phyloP scores from a whole-genome alignment of 2,329 filamentous ascomycete species.

The Monosporascus sp. region DNA sequence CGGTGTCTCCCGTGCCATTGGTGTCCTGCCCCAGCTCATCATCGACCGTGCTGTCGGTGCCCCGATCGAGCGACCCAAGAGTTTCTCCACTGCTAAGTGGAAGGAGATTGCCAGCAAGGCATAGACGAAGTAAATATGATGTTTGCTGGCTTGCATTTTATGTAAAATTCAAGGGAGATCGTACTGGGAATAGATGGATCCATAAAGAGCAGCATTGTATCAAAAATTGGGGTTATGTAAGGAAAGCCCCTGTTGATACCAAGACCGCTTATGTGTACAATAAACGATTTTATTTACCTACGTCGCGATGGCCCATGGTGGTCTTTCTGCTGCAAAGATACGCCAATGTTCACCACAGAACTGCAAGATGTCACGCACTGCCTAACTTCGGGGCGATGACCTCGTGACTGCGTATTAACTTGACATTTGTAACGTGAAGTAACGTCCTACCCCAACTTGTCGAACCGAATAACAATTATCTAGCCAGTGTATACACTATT shows the following conservation, averaged over 20 bases:
- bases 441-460: too few species aligned
- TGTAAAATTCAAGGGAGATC: slow-evolving; percentile 11
- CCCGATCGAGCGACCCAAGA: slow-evolving; percentile 98
- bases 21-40: slow-evolving; percentile 98
- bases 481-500: too few species aligned
- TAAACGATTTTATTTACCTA: slow-evolving; percentile 8
- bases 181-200: slow-evolving; percentile 26
- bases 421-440: too few species aligned
- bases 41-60: slow-evolving; percentile 96
- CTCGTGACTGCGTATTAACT: too few species aligned
- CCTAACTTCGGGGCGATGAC: too few species aligned
- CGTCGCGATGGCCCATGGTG: neutral
- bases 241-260: slow-evolving; percentile 26
- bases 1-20: slow-evolving; percentile 95
- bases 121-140: slow-evolving; percentile 46
- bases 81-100: slow-evolving; percentile 96
- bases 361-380: too few species aligned
- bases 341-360: too few species aligned
- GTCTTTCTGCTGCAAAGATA: neutral
- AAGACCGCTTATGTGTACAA: slow-evolving; percentile 27
- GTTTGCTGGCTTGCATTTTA: slow-evolving; percentile 15
- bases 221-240: slow-evolving; percentile 7
- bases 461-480: too few species aligned
- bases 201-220: slow-evolving; percentile 8
- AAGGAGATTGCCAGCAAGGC: slow-evolving; percentile 89